A percentile compares a stretch with the other conserved stretches of the same genome.
Evolutionary conservation across 2,329 filamentous ascomycete genomes (phyloP).

Genomic region (Bipolaris oryzae): DNA sequence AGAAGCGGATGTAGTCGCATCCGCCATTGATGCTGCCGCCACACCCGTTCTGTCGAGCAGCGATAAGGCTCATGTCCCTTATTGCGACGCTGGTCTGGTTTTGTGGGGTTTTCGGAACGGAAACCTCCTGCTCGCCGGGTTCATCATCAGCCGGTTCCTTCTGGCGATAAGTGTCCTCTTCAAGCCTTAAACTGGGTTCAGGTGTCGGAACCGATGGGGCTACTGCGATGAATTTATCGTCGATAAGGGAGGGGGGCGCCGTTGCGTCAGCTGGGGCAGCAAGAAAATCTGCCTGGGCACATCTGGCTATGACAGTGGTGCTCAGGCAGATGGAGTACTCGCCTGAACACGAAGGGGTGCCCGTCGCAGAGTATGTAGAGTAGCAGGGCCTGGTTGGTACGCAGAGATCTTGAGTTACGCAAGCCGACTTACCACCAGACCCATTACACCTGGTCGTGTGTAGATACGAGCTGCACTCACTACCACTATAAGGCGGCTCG

Average conservation of each 20-base stretch:
- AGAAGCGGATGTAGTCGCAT: conserved; percentile 7
- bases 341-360: conserved; percentile 3
- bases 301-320: background rate
- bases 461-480: background rate
- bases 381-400: background rate
- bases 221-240: background rate
- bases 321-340: conserved; percentile 4
- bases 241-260: background rate
- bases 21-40: conserved; percentile 5
- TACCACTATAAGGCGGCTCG: no score
- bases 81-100: conserved; percentile 3
- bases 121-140: background rate
- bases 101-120: background rate
- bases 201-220: background rate
- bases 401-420: conserved; percentile 2
- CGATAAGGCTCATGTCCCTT: background rate
- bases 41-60: background rate
- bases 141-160: background rate
- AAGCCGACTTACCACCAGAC: background rate
- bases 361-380: conserved; percentile 1
- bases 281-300: background rate
- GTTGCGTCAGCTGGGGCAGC: background rate
- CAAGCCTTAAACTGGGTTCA: background rate
- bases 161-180: background rate
- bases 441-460: background rate